Percentiles rank a stretch among this genome's conserved stretches.
phyloP scores from a whole-genome alignment of 805 yeast species.

The Grigorovia transvaalensis region DNA sequence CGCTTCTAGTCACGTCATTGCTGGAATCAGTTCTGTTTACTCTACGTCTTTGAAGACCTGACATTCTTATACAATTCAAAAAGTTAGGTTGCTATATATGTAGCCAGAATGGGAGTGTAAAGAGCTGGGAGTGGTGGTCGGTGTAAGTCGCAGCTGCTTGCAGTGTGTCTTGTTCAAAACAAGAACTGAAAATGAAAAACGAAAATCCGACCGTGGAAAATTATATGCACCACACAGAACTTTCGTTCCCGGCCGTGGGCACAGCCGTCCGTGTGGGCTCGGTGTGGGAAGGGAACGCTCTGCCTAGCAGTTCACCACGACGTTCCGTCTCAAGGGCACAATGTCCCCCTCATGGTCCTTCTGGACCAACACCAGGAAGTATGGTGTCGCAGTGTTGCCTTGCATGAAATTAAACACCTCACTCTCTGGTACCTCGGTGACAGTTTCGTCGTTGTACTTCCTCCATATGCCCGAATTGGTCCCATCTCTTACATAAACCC shows the following conservation, averaged over 20 bases:
- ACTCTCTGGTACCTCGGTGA: slow-evolving; percentile 58
- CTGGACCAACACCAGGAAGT: slow-evolving; percentile 75
- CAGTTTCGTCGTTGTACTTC: slow-evolving; percentile 91
- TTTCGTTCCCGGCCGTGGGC: not conserved
- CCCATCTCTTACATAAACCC: slow-evolving; percentile 85
- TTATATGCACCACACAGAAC: not conserved
- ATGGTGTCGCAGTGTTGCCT: slow-evolving; percentile 86
- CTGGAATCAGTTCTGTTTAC: slow-evolving; percentile 36
- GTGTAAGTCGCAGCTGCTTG: not conserved
- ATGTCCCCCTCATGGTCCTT: slow-evolving; percentile 47
- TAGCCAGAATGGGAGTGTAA: not conserved
- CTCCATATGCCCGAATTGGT: slow-evolving; percentile 52
- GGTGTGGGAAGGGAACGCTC: not conserved
- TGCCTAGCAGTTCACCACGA: slow-evolving; percentile 8
- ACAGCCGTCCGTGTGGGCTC: too few relatives aligned
- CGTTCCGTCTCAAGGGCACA: slow-evolving; percentile 53
- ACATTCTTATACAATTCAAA: slow-evolving; percentile 23
- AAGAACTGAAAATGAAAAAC: too few relatives aligned
- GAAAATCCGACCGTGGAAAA: not conserved
- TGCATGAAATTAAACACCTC: slow-evolving; percentile 58
- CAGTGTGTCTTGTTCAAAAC: not conserved
- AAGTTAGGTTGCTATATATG: not conserved
- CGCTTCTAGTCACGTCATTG: not conserved
- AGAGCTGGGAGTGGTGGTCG: too few relatives aligned
- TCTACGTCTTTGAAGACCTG: slow-evolving; percentile 70